Evolutionary conservation across 164 flowering plant species (phyloP).

Genomic region (Magnolia officinalis): DNA sequence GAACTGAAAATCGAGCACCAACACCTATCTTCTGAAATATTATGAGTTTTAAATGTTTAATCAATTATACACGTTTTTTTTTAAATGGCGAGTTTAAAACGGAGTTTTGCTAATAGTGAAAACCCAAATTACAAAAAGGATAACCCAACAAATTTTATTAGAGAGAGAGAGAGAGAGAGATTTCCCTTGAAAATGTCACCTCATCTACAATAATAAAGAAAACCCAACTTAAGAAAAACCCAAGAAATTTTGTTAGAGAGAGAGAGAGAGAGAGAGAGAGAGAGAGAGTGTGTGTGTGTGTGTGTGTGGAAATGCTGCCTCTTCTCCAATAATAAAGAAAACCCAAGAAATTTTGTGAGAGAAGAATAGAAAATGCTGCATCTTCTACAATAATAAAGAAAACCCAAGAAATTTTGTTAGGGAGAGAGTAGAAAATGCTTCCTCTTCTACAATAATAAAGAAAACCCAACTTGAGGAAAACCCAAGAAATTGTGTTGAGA

Average conservation of each 20-base stretch:
- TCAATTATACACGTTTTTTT: too few species aligned
- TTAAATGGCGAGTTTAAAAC: neutral
- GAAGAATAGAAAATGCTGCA: too few species aligned
- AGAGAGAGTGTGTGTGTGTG: too few species aligned
- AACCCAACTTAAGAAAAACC: neutral
- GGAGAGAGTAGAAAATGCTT: too few species aligned
- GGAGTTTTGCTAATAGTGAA: neutral
- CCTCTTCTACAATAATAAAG: neutral
- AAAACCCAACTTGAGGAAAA: neutral
- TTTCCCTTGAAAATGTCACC: neutral
- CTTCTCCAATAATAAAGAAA: too few species aligned
- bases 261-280: too few species aligned
- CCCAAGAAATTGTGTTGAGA: neutral
- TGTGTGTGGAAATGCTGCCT: too few species aligned
- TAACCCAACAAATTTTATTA: neutral
- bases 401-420: neutral
- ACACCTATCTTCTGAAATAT: too few species aligned
- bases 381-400: neutral
- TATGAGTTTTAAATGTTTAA: too few species aligned
- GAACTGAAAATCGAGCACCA: too few species aligned
- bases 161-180: too few species aligned
- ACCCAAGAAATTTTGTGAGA: too few species aligned
- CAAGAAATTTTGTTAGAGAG: neutral
- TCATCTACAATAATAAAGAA: neutral
- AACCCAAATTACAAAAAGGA: neutral